phyloP scores from a whole-genome alignment of 2,329 filamentous ascomycete species.

The Sarocladiaceae sp. region DNA sequence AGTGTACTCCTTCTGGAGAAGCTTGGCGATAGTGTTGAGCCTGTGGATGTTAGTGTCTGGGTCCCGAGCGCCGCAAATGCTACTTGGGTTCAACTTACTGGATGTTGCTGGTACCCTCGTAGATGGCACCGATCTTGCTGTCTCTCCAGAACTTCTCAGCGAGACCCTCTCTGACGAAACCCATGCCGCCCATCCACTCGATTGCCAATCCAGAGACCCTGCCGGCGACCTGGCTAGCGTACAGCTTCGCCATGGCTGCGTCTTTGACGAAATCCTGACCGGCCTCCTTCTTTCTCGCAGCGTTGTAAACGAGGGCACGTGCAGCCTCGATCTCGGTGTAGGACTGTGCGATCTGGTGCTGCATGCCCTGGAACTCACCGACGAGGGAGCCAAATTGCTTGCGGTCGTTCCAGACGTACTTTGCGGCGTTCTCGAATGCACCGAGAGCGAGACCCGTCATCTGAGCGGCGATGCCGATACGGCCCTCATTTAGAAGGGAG shows the following conservation, averaged over 20 bases:
- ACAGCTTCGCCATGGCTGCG: slow-evolving; percentile 97
- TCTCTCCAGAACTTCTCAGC: slow-evolving; percentile 98
- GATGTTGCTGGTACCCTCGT: slow-evolving; percentile 82
- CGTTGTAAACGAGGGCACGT: slow-evolving; percentile 89
- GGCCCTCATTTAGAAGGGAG: slow-evolving; percentile 85
- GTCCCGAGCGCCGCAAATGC: no score
- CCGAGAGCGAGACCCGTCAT: slow-evolving; percentile 97
- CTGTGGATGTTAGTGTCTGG: slow-evolving; percentile 24
- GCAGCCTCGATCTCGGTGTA: slow-evolving; percentile 92
- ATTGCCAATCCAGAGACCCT: slow-evolving; percentile 79
- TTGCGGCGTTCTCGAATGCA: slow-evolving; percentile 87
- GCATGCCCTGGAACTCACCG: slow-evolving; percentile 98
- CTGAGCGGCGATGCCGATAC: slow-evolving; percentile 95
- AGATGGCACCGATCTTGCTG: slow-evolving; percentile 97
- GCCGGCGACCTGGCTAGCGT: slow-evolving; percentile 85
- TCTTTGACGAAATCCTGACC: slow-evolving; percentile 93
- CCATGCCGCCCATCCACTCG: slow-evolving; percentile 99
- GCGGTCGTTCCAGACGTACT: slow-evolving; percentile 96
- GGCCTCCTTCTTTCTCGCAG: slow-evolving; percentile 94
- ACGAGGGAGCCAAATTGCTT: slow-evolving; percentile 92
- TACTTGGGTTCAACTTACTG: no score
- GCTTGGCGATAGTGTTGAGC: slow-evolving; percentile 58
- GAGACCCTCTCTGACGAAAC: slow-evolving; percentile 90
- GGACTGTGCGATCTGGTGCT: slow-evolving; percentile 94
- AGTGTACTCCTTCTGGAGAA: slow-evolving; percentile 57